Evolutionary conservation across 331 rosid species (phyloP).

Genomic region (Saraca asoca): DNA sequence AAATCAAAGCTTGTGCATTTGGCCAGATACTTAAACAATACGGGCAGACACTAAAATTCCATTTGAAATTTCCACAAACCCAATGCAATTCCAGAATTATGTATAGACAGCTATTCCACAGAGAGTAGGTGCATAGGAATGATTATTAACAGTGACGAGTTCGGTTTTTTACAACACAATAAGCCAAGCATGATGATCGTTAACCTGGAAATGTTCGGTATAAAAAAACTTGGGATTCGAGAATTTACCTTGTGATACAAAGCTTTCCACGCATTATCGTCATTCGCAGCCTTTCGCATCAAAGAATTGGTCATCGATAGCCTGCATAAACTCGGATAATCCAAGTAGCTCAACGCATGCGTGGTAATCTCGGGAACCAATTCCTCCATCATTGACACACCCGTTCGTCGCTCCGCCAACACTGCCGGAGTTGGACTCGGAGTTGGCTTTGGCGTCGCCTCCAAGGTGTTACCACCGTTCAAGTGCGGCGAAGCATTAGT

Average conservation of each 20-base stretch:
- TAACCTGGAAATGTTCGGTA: neutral
- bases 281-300: constrained; percentile 96
- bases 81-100: too few species aligned
- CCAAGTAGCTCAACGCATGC: constrained; percentile 98
- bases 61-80: too few species aligned
- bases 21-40: neutral
- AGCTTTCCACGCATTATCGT: constrained; percentile 98
- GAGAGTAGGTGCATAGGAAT: too few species aligned
- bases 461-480: constrained; percentile 61
- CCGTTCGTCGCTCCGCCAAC: constrained; percentile 59
- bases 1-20: neutral
- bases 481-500: constrained; percentile 46
- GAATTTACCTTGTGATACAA: constrained; percentile 82
- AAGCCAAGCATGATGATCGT: neutral
- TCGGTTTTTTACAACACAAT: too few species aligned
- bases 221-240: neutral
- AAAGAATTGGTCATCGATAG: constrained; percentile 93
- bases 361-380: constrained; percentile 98
- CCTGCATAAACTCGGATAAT: constrained; percentile 87
- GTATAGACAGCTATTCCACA: too few species aligned
- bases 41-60: too few species aligned
- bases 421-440: constrained; percentile 27
- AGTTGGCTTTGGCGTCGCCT: constrained; percentile 22
- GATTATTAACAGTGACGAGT: too few species aligned
- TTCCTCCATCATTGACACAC: constrained; percentile 99